Evolutionary conservation across 2,329 filamentous ascomycete species (phyloP).

Genomic region (Teratosphaeria epicoccoides): DNA sequence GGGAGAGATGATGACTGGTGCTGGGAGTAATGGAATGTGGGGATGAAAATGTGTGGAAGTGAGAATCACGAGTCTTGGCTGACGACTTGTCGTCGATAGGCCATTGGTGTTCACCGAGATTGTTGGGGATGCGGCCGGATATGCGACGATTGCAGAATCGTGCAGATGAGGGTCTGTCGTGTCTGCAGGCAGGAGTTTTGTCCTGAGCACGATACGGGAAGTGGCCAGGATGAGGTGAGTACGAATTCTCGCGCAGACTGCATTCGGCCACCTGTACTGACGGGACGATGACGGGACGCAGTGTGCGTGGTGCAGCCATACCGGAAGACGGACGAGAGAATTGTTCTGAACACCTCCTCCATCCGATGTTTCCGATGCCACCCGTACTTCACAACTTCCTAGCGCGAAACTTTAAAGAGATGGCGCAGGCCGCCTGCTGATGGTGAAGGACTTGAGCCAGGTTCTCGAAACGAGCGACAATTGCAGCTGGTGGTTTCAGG

Average conservation of each 20-base stretch:
- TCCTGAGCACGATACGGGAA: slow-evolving; percentile 71
- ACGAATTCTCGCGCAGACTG: too few relatives aligned
- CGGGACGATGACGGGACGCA: slow-evolving; percentile 6
- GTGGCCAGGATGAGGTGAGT: slow-evolving; percentile 47
- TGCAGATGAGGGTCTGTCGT: slow-evolving; percentile 60
- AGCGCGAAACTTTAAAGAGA: too few relatives aligned
- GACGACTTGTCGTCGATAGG: slow-evolving; percentile 11
- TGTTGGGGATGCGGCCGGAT: slow-evolving; percentile 84
- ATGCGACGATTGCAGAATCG: slow-evolving; percentile 63
- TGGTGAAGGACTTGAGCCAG: neutral
- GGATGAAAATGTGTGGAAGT: too few relatives aligned
- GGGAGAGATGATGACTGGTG: slow-evolving; percentile 42
- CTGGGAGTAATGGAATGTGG: slow-evolving; percentile 49
- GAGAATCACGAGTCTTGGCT: neutral
- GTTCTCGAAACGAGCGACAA: too few relatives aligned
- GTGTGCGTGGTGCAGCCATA: slow-evolving; percentile 31
- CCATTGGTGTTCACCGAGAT: slow-evolving; percentile 49
- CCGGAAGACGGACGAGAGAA: slow-evolving; percentile 28
- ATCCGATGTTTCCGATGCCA: too few relatives aligned
- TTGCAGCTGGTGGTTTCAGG: too few relatives aligned
- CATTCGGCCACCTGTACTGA: too few relatives aligned
- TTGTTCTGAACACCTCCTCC: slow-evolving; percentile 13
- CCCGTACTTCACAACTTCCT: too few relatives aligned
- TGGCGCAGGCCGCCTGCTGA: too few relatives aligned
- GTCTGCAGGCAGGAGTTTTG: slow-evolving; percentile 74